Conservation (phyloP, 306 rosid genomes). For the Citrullus mucosospermus region DNA sequence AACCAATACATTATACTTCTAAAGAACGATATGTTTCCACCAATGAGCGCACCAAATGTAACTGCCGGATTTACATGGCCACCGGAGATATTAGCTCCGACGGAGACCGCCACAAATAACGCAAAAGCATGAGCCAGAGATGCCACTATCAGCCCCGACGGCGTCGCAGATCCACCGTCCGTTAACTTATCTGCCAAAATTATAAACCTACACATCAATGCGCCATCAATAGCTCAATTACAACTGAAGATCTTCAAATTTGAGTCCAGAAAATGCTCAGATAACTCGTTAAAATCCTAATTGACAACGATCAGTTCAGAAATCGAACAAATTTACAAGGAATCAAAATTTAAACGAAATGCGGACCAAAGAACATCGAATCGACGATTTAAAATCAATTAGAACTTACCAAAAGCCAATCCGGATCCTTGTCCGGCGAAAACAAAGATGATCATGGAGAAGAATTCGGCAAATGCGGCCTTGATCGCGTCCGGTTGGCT, state of each 20-base stretch:
- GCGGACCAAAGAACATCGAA: background rate
- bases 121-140: conserved; percentile 75
- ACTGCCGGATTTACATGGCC: conserved; percentile 90
- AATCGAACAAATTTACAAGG: background rate
- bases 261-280: background rate
- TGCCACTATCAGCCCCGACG: conserved; percentile 50
- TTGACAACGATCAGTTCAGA: background rate
- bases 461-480: conserved; percentile 64
- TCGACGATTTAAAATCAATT: background rate
- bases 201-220: background rate
- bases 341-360: conserved; percentile 4
- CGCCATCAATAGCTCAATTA: background rate
- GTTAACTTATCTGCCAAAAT: conserved; percentile 43
- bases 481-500: conserved; percentile 61
- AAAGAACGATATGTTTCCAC: conserved; percentile 61
- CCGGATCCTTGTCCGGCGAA: conserved; percentile 87
- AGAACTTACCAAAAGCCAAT: conserved; percentile 50
- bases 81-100: conserved; percentile 72
- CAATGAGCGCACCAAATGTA: conserved; percentile 67
- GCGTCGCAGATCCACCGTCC: conserved; percentile 38
- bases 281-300: background rate
- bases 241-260: background rate
- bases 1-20: conserved; percentile 60
- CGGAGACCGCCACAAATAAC: conserved; percentile 60
- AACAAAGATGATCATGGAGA: conserved; percentile 66